Base-by-base conservation (phyloP, 1,139 yeast species). In the Scheffersomyces illinoinensis region DNA sequence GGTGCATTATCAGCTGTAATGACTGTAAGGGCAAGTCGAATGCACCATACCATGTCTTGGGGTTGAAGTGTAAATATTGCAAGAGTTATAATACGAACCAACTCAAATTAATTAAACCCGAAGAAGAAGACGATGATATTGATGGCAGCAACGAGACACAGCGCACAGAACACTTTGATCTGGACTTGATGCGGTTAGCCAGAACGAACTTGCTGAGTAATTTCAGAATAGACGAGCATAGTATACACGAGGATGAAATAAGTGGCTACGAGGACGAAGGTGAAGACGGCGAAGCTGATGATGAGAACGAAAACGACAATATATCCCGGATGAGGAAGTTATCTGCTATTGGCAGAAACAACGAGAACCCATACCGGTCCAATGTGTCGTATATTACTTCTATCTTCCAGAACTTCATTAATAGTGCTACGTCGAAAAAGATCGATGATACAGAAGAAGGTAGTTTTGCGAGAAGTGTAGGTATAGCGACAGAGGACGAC, bases 1-100 rank as follows among this genome's bases (percentile, higher is more conserved):
- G 87, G 58, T 88, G 95, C 64, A 84, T 90, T 53, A 82, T 93
- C 12, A 83, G 88, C 59, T 93, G 98, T 74, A 90, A 91, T 71
- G 98, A 93, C 73, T 93, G 98, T 73, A 88, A 88, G 60, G 96
- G 96, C 18, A 90, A 90, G 72, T 86, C 93, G 47, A 85, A 87
- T 62, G 89, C 89, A 20, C 76, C 84, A 6, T 93, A 90, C 73
- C 98, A 93, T 73, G 88, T 93, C 56, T 74, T 93, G 64, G 98
- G 98, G 0, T 79, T 92, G 62, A 90, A 90, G 71, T 93, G 98
- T 73, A 89, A 86, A 63, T 92, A 89, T 70, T 93, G 98, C 74
- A 83, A 85, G 63, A 90, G 97, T 68, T 93, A 91, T 73, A 93
- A 93, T 72, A 93, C 98, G 1, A 87, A 86, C 61, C 95, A 91